Conservation (phyloP, 495 filamentous ascomycete genomes). For the Penicillium subrubescens region DNA sequence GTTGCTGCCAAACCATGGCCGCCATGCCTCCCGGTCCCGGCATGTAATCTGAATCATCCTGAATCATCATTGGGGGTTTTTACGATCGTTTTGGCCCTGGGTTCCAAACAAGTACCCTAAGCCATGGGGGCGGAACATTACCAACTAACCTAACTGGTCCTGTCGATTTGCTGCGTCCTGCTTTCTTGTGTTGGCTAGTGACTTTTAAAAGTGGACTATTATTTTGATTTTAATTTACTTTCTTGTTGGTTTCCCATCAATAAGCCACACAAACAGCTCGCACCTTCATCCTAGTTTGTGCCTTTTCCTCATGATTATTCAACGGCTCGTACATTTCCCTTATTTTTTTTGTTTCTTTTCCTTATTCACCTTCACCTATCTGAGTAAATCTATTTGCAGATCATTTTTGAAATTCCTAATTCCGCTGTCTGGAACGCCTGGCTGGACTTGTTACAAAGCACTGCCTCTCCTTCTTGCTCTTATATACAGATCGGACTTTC, state of each 20-base stretch:
- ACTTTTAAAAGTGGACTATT: neutral
- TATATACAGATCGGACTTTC: slow-evolving; percentile 18
- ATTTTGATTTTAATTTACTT: neutral
- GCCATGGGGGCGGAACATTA: neutral
- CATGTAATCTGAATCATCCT: neutral
- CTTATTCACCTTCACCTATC: neutral
- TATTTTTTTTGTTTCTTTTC: neutral
- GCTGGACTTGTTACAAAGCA: slow-evolving; percentile 15
- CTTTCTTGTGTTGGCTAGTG: neutral
- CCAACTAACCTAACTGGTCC: neutral
- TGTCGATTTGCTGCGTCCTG: neutral
- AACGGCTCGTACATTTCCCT: neutral
- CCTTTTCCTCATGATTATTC: neutral
- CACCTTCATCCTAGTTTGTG: neutral
- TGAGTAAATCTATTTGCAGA: slow-evolving; percentile 19
- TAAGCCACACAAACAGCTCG: neutral
- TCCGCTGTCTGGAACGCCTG: slow-evolving; percentile 23
- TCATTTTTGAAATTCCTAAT: slow-evolving; percentile 14
- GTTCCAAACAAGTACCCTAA: neutral
- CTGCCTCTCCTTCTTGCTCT: slow-evolving; percentile 21
- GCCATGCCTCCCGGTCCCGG: neutral
- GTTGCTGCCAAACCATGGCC: neutral
- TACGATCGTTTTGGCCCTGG: neutral
- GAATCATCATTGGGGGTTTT: neutral
- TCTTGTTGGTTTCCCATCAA: neutral